Conservation (phyloP, 1,139 yeast genomes). For the Saccharomyces hybrid region DNA sequence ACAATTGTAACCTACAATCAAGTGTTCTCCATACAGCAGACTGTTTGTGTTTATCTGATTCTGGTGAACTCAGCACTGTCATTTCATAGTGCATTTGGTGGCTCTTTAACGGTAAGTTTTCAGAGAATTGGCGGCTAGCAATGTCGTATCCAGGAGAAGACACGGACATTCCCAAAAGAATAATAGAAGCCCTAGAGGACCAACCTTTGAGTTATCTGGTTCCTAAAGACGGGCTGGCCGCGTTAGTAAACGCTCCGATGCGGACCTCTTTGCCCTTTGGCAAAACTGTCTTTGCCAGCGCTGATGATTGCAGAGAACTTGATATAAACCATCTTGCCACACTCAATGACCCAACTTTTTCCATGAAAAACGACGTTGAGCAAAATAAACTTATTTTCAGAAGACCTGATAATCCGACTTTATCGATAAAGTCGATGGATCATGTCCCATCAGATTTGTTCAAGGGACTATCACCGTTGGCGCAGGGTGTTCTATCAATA, state of each 20-base stretch:
- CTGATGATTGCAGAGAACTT: background rate
- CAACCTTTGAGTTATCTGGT: constrained; percentile 27
- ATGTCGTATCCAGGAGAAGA: constrained; percentile 26
- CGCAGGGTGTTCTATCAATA: constrained; percentile 7
- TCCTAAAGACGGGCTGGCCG: constrained; percentile 24
- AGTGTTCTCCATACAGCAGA: background rate
- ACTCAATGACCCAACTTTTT: constrained; percentile 6
- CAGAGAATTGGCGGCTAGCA: background rate
- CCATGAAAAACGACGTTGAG: constrained; percentile 5
- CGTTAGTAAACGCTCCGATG: constrained; percentile 14
- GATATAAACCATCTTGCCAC: background rate
- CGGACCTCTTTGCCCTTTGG: constrained; percentile 7
- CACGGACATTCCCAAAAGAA: constrained; percentile 22
- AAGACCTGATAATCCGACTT: constrained; percentile 12
- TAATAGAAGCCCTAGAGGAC: constrained; percentile 21
- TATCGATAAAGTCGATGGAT: background rate
- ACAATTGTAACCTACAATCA: background rate
- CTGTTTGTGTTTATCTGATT: background rate
- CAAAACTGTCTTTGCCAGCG: background rate
- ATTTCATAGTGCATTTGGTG: no score
- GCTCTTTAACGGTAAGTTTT: background rate
- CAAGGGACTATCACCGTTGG: constrained; percentile 19
- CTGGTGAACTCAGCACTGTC: background rate
- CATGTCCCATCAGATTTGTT: constrained; percentile 5
- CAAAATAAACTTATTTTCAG: constrained; percentile 11